Evolutionary conservation across 495 filamentous ascomycete genomes (phyloP).

Genomic region (Neurospora sp.): DNA sequence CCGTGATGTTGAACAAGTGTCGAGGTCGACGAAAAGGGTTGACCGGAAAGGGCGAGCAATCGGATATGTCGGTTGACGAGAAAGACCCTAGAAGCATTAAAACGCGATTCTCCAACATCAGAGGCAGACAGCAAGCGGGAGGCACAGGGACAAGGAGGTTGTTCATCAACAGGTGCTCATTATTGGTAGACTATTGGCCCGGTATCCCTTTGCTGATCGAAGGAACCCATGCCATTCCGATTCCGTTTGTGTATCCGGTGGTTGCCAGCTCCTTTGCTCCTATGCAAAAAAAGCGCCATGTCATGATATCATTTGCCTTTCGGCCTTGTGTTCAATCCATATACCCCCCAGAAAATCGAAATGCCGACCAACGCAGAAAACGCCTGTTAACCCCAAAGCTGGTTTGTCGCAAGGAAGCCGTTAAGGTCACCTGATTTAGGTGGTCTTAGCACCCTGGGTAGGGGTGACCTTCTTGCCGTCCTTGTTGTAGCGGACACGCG

Average conservation of each 20-base stretch:
- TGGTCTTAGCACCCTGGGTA: constrained; percentile 51
- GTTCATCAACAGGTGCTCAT: constrained; percentile 21
- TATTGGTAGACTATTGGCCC: constrained; percentile 25
- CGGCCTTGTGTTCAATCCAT: constrained; percentile 9
- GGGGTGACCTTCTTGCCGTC: constrained; percentile 99
- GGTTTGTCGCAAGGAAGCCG: constrained; percentile 4
- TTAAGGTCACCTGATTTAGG: constrained; percentile 7
- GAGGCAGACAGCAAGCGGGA: background rate
- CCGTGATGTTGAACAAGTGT: background rate
- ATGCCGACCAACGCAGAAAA: constrained; percentile 17
- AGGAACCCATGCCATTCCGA: constrained; percentile 12
- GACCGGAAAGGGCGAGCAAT: too few relatives aligned
- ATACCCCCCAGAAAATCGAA: constrained; percentile 10
- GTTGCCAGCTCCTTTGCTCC: constrained; percentile 7
- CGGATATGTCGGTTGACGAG: background rate
- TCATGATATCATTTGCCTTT: constrained; percentile 21
- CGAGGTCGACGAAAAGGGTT: background rate
- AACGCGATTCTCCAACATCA: background rate
- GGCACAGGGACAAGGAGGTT: background rate
- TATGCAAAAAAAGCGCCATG: constrained; percentile 13
- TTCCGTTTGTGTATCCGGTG: constrained; percentile 12
- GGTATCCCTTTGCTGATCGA: constrained; percentile 11
- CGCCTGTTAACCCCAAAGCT: constrained; percentile 13
- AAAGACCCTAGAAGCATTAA: background rate
- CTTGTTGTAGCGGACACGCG: constrained; percentile 98